Evolutionary conservation across 2,329 filamentous ascomycete species (phyloP).

Genomic region (Phyllosticta capitalensis): DNA sequence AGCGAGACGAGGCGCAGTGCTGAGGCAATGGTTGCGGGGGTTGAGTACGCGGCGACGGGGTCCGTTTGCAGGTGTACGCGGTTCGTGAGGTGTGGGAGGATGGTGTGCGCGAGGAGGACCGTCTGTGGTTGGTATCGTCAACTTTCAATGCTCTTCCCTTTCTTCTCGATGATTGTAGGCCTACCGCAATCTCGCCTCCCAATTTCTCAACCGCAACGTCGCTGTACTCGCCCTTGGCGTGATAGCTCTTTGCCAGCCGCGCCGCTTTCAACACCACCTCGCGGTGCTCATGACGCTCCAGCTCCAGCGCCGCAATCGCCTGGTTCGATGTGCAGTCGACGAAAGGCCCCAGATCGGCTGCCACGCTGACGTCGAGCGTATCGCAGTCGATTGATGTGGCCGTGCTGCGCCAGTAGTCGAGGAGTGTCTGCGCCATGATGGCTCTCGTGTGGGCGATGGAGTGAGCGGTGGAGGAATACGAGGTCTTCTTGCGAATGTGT

Average conservation of each 20-base stretch:
- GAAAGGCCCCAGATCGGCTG: slow-evolving; percentile 10
- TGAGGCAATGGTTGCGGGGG: slow-evolving; percentile 34
- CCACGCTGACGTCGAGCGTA: slow-evolving; percentile 11
- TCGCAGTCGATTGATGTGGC: slow-evolving; percentile 10
- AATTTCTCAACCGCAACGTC: slow-evolving; percentile 37
- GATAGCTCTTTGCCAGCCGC: slow-evolving; percentile 24
- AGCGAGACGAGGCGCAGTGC: slow-evolving; percentile 38
- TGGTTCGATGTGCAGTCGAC: slow-evolving; percentile 14
- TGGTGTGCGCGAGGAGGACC: slow-evolving; percentile 45
- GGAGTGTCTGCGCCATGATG: slow-evolving; percentile 6
- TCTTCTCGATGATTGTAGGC: slow-evolving; percentile 1
- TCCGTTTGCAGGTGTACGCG: slow-evolving; percentile 53
- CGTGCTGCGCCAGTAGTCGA: slow-evolving; percentile 10
- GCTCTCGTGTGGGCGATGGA: neutral
- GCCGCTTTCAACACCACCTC: slow-evolving; percentile 31
- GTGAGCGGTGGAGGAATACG: no score
- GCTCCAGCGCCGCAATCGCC: slow-evolving; percentile 11
- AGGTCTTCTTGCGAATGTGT: no score
- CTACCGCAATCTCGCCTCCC: slow-evolving; percentile 47
- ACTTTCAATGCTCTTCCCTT: neutral
- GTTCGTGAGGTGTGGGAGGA: slow-evolving; percentile 42
- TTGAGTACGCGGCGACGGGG: slow-evolving; percentile 45
- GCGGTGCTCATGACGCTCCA: slow-evolving; percentile 5
- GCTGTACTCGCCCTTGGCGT: slow-evolving; percentile 19
- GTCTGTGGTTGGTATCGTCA: slow-evolving; percentile 30